These are phyloP conservation scores for Skeletonema menzelii DNA, from an alignment of 108 stramenopile species.

Conservation along the genomic window DNA sequence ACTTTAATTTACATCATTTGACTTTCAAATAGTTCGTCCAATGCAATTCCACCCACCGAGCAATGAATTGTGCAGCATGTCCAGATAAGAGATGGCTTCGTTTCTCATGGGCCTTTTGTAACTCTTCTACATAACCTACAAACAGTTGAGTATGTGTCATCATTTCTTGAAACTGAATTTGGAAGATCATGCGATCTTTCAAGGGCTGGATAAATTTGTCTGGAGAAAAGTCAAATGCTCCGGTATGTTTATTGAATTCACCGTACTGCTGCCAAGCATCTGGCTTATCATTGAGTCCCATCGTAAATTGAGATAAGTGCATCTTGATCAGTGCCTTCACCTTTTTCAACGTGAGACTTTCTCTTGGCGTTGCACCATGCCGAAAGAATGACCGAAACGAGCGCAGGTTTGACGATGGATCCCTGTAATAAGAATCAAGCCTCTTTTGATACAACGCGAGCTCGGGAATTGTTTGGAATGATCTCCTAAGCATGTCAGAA, in stretches of 20 bases:
- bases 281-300: conserved; percentile 30
- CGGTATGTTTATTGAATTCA: conserved; percentile 43
- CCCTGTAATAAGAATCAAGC: conserved; percentile 31
- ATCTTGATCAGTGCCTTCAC: conserved; percentile 40
- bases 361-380: conserved; percentile 31
- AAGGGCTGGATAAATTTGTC: conserved; percentile 49
- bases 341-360: conserved; percentile 44
- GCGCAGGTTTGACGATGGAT: conserved; percentile 35
- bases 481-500: conserved; percentile 44
- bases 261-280: conserved; percentile 56
- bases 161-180: conserved; percentile 56
- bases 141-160: conserved; percentile 53
- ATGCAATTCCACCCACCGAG: conserved; percentile 31
- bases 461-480: conserved; percentile 43
- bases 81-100: conserved; percentile 22
- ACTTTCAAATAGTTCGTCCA: conserved; percentile 3
- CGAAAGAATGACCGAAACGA: conserved; percentile 39
- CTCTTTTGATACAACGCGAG: conserved; percentile 38
- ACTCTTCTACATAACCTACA: conserved; percentile 49
- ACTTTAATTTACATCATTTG: background rate
- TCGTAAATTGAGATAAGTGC: conserved; percentile 32
- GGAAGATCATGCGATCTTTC: conserved; percentile 51
- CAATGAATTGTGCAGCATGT: conserved; percentile 35
- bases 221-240: conserved; percentile 47
- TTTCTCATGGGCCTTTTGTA: conserved; percentile 30